A percentile compares a stretch with the other conserved stretches of the same genome.
Evolutionary conservation across 129 eudicot genomes (phyloP).

Genomic region (sunflower (Helianthus annuus)): HanXRQr2.0-SUNRISE NC_035438.2:26615981-26616480

Average conservation of each 20-base stretch:
- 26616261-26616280: slow-evolving; percentile 34
- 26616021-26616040: no score
- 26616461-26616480: neutral
- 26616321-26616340: slow-evolving; percentile 18
- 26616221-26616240: slow-evolving; percentile 12
- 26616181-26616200: neutral
- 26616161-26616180: neutral
- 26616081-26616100: neutral
- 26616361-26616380: slow-evolving; percentile 27
- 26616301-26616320: slow-evolving; percentile 32
- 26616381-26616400: slow-evolving; percentile 11
- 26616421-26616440: neutral
- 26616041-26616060: no score
- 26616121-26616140: slow-evolving; percentile 22
- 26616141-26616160: slow-evolving; percentile 21
- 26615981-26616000: no score
- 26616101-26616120: slow-evolving; percentile 34
- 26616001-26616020: no score
- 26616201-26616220: neutral
- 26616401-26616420: neutral
- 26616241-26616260: slow-evolving; percentile 32
- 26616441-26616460: neutral
- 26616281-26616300: slow-evolving; percentile 32
- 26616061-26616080: no score
- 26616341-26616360: slow-evolving; percentile 20